Base-by-base conservation (phyloP, 129 eudicot genomes). In the Apium graveolens region DNA sequence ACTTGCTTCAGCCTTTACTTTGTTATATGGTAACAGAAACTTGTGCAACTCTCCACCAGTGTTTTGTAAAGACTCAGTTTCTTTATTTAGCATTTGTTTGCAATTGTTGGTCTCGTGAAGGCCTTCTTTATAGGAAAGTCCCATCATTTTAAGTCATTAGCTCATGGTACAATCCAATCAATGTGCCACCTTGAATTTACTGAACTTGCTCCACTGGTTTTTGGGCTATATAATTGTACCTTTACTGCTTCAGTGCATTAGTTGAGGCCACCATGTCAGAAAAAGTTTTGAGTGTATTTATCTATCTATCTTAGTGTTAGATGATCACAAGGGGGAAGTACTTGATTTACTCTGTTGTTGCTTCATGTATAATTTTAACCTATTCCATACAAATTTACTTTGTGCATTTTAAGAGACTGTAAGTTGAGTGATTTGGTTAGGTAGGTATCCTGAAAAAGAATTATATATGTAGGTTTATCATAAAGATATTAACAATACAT, bases 51-150 rank as follows among this genome's bases (percentile, higher is more conserved):
- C 51, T n/a, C 9, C 37, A 27, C 10, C 39, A 27, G 37, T 66
- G 37, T 20, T 70, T 37, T 32, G 20, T 32, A 70, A 70, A 37
- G n/a, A 37, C 26, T 37, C 27, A 37, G 44, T 70, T 70, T 34
- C 44, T 70, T 37, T 20, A 37, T 70, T 74, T 49, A 60, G 72
- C 63, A 80, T 65, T 53, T 26, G 39, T 34, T 24, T 53, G 29
- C 62, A 21, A 73, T 46, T 74, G 80, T 77, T 76, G 65, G 62
- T 84, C 76, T 84, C 70, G 79, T 84, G 83, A 83, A 75, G 45
- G 32, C 49, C 70, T 75, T 43, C 13, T 68, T 70, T 74, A 32
- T 6, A 29, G 66, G 79, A 76, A 29, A 51, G 74, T 70, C 37
- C 70, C 78, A 70, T 75, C 72, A 83, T 80, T 76, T 29, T 34